phyloP scores from a whole-genome alignment of 2,329 filamentous ascomycete genomes.

The Talaromyces piceae region DNA sequence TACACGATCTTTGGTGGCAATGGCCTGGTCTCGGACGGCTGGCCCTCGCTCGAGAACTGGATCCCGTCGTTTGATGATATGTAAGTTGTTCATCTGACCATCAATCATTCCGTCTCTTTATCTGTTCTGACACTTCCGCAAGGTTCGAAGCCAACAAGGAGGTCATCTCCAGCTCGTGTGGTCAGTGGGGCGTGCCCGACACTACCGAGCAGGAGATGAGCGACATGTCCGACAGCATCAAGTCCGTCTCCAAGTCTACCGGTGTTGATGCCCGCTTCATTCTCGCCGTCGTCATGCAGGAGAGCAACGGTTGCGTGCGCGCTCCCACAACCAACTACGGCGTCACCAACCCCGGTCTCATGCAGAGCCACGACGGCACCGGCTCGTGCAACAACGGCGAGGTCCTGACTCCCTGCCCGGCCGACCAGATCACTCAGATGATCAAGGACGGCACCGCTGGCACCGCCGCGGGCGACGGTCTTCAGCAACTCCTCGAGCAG shows the following conservation, averaged over 20 bases:
- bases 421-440: constrained; percentile 19
- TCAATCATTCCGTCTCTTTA: background rate
- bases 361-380: constrained; percentile 32
- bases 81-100: background rate
- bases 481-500: constrained; percentile 19
- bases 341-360: constrained; percentile 33
- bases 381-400: constrained; percentile 23
- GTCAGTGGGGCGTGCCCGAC: constrained; percentile 8
- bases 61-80: constrained; percentile 12
- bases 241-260: constrained; percentile 20
- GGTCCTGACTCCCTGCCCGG: constrained; percentile 6
- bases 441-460: constrained; percentile 24
- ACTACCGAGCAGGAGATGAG: constrained; percentile 16
- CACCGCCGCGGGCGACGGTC: constrained; percentile 20
- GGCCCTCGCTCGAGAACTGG: constrained; percentile 24
- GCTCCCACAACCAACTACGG: constrained; percentile 31
- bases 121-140: background rate
- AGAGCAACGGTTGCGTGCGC: constrained; percentile 34
- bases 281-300: constrained; percentile 35
- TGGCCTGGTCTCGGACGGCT: constrained; percentile 16
- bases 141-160: constrained; percentile 8
- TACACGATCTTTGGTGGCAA: constrained; percentile 11
- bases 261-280: constrained; percentile 32
- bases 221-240: constrained; percentile 23
- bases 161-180: constrained; percentile 5